A percentile compares a stretch with the other conserved stretches of the same genome.
Evolutionary conservation across 1,284 basidiomycete species (phyloP).

Genomic region (Mycosarcoma mackinlayi): DNA sequence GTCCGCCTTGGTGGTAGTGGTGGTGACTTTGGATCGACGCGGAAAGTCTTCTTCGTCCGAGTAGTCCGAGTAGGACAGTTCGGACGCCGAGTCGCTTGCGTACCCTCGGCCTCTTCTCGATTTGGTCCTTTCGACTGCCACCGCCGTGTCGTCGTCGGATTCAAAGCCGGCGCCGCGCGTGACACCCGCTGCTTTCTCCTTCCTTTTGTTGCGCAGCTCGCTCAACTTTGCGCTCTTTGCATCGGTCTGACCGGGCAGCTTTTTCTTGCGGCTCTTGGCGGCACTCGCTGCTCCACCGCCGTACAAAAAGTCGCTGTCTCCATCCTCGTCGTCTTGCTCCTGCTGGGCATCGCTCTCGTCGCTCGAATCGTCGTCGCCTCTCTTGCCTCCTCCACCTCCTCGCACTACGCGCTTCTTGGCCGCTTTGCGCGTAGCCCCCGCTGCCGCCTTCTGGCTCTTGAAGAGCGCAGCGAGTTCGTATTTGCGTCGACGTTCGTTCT

Average conservation of each 20-base stretch:
- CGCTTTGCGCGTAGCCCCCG: slow-evolving; percentile 39
- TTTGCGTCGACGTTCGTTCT: slow-evolving; percentile 80
- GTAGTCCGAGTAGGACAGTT: slow-evolving; percentile 24
- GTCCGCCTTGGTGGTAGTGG: neutral
- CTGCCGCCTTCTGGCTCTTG: slow-evolving; percentile 73
- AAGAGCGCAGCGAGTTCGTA: slow-evolving; percentile 81
- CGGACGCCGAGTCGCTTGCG: slow-evolving; percentile 5
- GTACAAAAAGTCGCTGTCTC: slow-evolving; percentile 73
- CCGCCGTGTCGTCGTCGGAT: slow-evolving; percentile 52
- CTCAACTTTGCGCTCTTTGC: slow-evolving; percentile 54
- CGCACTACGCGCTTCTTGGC: slow-evolving; percentile 23
- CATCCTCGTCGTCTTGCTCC: slow-evolving; percentile 77
- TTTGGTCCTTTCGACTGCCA: slow-evolving; percentile 2
- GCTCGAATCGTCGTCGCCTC: slow-evolving; percentile 19
- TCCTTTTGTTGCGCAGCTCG: slow-evolving; percentile 53
- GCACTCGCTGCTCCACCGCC: slow-evolving; percentile 76
- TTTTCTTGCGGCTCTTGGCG: slow-evolving; percentile 84
- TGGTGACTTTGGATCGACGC: slow-evolving; percentile 1
- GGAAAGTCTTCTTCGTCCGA: slow-evolving; percentile 57
- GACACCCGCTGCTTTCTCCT: slow-evolving; percentile 48
- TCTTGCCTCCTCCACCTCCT: slow-evolving; percentile 4
- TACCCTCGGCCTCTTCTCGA: slow-evolving; percentile 17
- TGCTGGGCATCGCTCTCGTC: slow-evolving; percentile 69
- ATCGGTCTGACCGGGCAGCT: slow-evolving; percentile 69
- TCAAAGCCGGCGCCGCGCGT: slow-evolving; percentile 5